Base-by-base conservation (phyloP, 352 stramenopile genomes). In the Phytopythium cucurbitacearum region DNA sequence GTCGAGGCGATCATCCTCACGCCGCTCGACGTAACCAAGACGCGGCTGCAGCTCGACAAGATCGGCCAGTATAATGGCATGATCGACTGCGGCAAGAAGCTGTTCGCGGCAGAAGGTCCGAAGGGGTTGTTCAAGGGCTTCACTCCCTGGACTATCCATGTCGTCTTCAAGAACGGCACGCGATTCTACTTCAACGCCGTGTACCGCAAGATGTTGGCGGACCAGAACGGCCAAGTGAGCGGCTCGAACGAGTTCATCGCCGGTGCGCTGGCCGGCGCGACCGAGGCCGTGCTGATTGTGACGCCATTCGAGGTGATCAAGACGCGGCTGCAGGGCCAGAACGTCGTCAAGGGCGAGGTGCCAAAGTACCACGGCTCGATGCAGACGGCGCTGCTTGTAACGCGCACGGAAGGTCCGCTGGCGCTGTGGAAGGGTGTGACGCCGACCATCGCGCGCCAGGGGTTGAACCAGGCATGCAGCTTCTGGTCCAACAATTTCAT, bases 291-390 rank as follows among this genome's bases (percentile, higher is more conserved):
- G 67, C 64, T 98, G 6, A 97, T 99, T 48, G 96, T 99, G 5
- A 99, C 96, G 37, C 97, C 97, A 9, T 98, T 98, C 15, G 97
- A 99, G 72, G 97, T 99, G 3, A 98, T 98, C 70, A 99, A 99
- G 80, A 99, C 85, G 81, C 85, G 97, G 53, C 93, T 99, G 78
- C 95, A 99, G 69, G 77, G 80, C 8, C 80, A 94, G 61, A 97
- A 98, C 75, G 76, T 91, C 28, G 53, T 94, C 51, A 85, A 84
- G 61, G 83, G 83, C 42, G 65, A 91, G 60, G 58, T 77, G 39
- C 76, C 79, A 54, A 97, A 98, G 64, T 88, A 95, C 73, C 71
- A 69, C 13, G 86, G 86, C 28, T 80, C 87, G 4, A 58, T 99
- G 11, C 94, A 99, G 53, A 98, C 95, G 11, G 91, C 95, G 11